Evolutionary conservation across 441 rosid genomes (phyloP).

Genomic region (Euphorbia corollata): DNA sequence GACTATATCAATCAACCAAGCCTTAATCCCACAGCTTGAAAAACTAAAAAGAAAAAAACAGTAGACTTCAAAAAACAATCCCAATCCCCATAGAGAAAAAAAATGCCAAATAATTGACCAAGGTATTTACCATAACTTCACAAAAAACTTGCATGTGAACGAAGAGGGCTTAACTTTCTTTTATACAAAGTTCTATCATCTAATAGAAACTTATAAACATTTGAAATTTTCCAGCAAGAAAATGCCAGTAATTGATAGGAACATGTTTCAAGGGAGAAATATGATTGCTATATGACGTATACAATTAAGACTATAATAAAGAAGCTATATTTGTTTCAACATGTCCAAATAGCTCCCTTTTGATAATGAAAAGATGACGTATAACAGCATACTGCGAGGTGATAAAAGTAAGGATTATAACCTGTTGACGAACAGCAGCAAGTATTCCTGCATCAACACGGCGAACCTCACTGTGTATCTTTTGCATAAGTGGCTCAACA

Average conservation of each 20-base stretch:
- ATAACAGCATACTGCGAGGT: not conserved
- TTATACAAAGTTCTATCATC: not conserved
- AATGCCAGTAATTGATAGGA: not conserved
- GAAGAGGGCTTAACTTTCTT: not conserved
- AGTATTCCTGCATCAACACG: slow-evolving; percentile 88
- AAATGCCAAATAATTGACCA: not conserved
- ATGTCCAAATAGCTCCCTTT: not conserved
- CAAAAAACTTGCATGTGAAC: not conserved
- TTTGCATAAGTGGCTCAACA: slow-evolving; percentile 96
- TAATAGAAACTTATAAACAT: not conserved
- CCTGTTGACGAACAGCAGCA: slow-evolving; percentile 99
- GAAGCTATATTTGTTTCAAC: not conserved
- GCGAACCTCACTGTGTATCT: slow-evolving; percentile 88
- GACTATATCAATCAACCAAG: too few species aligned
- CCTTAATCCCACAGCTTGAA: too few species aligned
- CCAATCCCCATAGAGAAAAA: not conserved
- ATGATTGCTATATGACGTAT: not conserved
- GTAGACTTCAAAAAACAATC: not conserved
- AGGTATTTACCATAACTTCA: not conserved
- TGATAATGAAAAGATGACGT: not conserved
- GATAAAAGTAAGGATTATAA: slow-evolving; percentile 19
- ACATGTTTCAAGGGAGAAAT: not conserved
- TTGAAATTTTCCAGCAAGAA: not conserved
- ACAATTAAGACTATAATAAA: not conserved
- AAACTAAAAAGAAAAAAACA: not conserved